Evolutionary conservation across 208 protist genomes (phyloP), one percentile per base, ranked within the genome.

Genomic region (Trypanosoma vivax): DNA sequence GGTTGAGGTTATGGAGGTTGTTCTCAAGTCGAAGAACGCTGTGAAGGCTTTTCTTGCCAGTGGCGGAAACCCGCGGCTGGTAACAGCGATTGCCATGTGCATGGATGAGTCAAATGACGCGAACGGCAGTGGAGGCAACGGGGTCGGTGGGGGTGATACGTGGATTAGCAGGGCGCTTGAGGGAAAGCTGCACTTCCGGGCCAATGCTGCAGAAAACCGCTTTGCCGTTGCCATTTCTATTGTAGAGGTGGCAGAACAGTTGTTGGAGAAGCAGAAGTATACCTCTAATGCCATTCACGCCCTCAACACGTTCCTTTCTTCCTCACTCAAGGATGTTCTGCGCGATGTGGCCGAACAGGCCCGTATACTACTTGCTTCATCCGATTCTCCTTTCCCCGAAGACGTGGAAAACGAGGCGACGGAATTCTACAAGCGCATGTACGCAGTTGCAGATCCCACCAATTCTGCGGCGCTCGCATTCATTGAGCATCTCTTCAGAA

Each of bases 41-140:
- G 66, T 77, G 18, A 84, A 85, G 65, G 77, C 65, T 13, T 77
- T 94, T 27, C 66, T 94, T 34, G 53, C 67, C 10, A 53, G 62
- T 49, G 82, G 80, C 46, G 72, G 80, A 34, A 88, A 83, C 58
- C 75, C 88, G 9, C 81, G 83, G 16, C 60, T 94, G 30, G 79
- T 88, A n/a, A 83, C 87, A 13, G 83, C 78, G 7, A 69, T 90
- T 31, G 83, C 81, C n/a, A 90, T 91, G 73, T 92, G 88, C 73
- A 88, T 89, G 76, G 76, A 88, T 34, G 88, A 91, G 45, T 72
- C 65, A 3, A 68, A 69, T n/a, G 80, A 94, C 53, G 49, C 66
- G 18, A 46, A 19, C n/a, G 39, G 39, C n/a, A 19, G 33, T 14
- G 33, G 33, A 37, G 33, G 10, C 33, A 37, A 37, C 33, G 14